Percentiles rank a stretch among this genome's conserved stretches.
These are phyloP conservation scores for Pichia nanzhaoensis DNA, from an alignment of 805 yeast genomes.

Conservation along the genomic window DNA sequence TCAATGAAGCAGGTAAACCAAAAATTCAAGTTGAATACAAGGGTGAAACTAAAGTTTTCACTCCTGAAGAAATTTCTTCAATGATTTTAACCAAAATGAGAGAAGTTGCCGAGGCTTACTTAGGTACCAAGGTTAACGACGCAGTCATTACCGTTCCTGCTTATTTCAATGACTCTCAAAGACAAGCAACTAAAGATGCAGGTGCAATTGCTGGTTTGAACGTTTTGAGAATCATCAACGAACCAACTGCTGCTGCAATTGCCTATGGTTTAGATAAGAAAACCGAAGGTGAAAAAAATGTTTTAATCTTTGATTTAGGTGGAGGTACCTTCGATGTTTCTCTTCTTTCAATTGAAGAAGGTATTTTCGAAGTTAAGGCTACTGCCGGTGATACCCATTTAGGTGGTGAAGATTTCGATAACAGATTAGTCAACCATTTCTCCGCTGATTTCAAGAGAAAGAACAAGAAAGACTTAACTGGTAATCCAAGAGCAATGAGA, in stretches of 20 bases:
- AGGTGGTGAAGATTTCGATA: conserved; percentile 85
- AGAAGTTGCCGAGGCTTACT: conserved; percentile 53
- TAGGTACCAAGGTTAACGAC: conserved; percentile 47
- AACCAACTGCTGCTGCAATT: conserved; percentile 82
- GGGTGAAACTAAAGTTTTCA: conserved; percentile 85
- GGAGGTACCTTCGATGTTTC: conserved; percentile 86
- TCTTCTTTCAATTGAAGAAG: conserved; percentile 68
- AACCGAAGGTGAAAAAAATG: conserved; percentile 40
- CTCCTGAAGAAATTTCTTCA: conserved; percentile 92
- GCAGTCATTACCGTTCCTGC: conserved; percentile 87
- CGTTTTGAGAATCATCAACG: conserved; percentile 70
- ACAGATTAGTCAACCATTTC: conserved; percentile 78
- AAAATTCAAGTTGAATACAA: conserved; percentile 85
- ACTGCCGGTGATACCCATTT: conserved; percentile 81
- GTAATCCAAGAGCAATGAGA: conserved; percentile 96
- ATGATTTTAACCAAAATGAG: conserved; percentile 73
- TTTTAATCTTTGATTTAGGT: conserved; percentile 68
- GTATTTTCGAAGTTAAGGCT: conserved; percentile 75
- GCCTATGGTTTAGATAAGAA: conserved; percentile 68
- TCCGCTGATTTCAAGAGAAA: conserved; percentile 96
- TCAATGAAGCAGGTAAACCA: conserved; percentile 82
- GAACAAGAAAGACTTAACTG: conserved; percentile 88
- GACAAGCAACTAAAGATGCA: conserved; percentile 79
- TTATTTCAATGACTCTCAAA: conserved; percentile 73
- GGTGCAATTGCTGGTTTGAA: conserved; percentile 72